Base-by-base conservation (phyloP, 2,329 filamentous ascomycete genomes). In the Neofusicoccum umdonicola region DNA sequence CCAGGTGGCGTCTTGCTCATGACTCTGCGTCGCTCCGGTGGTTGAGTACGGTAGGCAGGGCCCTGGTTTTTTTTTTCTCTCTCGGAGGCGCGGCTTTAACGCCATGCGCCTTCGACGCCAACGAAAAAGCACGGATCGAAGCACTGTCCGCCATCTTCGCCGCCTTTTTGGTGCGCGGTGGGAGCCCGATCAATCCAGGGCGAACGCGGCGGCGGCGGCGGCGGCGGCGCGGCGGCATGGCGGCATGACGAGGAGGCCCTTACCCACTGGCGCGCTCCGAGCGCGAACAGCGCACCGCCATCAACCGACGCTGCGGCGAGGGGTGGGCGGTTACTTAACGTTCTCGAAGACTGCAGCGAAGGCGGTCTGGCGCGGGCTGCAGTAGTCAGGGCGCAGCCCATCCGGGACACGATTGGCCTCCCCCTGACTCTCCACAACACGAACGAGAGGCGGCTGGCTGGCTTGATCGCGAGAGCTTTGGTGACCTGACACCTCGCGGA, bases 401-500 rank as follows among this genome's bases (percentile, higher is more conserved):
- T 60, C 56, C 42, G 42, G 54, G 56, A 3, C 11, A 47, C 42
- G 56, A 47, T 60, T 60, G 41, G 13, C 56, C 56, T 47, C 15
- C 56, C 56, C 56, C 56, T 60, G 56, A 60, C 56, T 60, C 56
- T 60, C 42, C 31, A 60, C 54, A 57, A 45, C 13, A 27, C 54
- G 41, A 17, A 6, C 9, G 15, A 39, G 37, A 39, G 37, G 37
- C 37, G 13, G 6, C 27, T 7, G 27, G 27, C 27, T 31, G 27
- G 27, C 27, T 31, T 4, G 22, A 11, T 13, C 31, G 37, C 48
- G 50, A 12, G 50, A 42, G 54, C 54, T 44, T 58, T 58, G 56
- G 56, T 60, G 56, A 60, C 41, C 56, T 60, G 56, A 60, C 56
- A 60, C 56, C n/a, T 22, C 27, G 54, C 54, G 54, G 54, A 58